Conservation (phyloP, 257 asterid species). For the Hygrophila difformis region DNA sequence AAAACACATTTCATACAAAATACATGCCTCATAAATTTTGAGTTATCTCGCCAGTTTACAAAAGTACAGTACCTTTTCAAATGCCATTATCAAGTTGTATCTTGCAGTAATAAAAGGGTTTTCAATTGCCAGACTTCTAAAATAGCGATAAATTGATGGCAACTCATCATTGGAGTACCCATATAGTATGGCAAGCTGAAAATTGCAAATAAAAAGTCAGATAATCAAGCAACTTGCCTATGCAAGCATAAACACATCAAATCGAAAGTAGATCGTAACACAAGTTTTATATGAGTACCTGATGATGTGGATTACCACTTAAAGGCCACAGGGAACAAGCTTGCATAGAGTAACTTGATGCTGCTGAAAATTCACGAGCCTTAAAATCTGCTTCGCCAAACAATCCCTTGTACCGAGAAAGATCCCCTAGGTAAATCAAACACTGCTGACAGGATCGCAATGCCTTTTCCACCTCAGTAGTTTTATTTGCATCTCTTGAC, state of each 20-base stretch:
- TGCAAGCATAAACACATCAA: not conserved
- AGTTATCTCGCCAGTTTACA: not conserved
- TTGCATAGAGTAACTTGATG: constrained; percentile 82
- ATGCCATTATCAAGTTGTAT: constrained; percentile 83
- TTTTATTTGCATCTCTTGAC: constrained; percentile 56
- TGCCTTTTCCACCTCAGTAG: constrained; percentile 63
- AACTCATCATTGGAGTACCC: constrained; percentile 79
- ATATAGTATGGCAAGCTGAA: constrained; percentile 91
- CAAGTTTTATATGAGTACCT: constrained; percentile 31
- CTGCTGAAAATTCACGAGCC: constrained; percentile 77
- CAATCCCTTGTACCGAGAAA: constrained; percentile 89
- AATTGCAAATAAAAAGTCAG: constrained; percentile 12
- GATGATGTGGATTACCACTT: constrained; percentile 96
- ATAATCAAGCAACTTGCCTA: constrained; percentile 1
- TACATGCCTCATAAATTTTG: not conserved
- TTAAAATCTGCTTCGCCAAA: constrained; percentile 89
- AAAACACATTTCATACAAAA: not conserved
- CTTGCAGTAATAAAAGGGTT: constrained; percentile 80
- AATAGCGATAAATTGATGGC: constrained; percentile 75
- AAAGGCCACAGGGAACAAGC: constrained; percentile 88
- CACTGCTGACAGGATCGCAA: constrained; percentile 86
- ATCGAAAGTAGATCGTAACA: too few relatives aligned
- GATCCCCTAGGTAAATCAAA: constrained; percentile 89
- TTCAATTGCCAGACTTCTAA: constrained; percentile 85
- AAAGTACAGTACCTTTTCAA: constrained; percentile 66